phyloP scores from a whole-genome alignment of 768 basidiomycete species.

The Termitomyces eurrhizus region DNA sequence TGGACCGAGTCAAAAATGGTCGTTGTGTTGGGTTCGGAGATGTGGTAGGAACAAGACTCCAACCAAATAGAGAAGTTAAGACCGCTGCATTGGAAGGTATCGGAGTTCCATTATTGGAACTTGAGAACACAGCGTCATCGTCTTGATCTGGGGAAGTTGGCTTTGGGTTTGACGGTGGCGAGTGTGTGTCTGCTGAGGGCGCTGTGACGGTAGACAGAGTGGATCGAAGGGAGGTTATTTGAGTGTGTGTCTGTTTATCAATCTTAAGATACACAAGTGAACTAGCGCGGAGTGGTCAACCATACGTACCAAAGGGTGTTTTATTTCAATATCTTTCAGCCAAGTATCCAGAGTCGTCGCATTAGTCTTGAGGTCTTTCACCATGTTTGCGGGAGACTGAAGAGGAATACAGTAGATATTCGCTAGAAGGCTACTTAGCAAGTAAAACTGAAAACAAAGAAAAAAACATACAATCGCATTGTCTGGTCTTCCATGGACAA shows the following conservation, averaged over 20 bases:
- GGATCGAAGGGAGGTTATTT: constrained; percentile 49
- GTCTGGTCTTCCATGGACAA: constrained; percentile 80
- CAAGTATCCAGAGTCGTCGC: constrained; percentile 52
- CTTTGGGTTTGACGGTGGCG: not conserved
- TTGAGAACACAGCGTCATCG: constrained; percentile 15
- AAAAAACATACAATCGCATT: constrained; percentile 65
- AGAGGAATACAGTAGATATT: constrained; percentile 76
- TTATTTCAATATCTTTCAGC: constrained; percentile 51
- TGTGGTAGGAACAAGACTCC: constrained; percentile 38
- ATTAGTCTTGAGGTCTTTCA: constrained; percentile 52
- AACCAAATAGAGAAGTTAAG: constrained; percentile 47
- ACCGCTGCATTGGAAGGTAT: constrained; percentile 38
- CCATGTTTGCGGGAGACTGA: constrained; percentile 58
- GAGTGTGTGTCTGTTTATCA: constrained; percentile 45
- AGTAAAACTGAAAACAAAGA: not conserved
- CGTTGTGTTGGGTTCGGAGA: constrained; percentile 26
- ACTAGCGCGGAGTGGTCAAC: not conserved
- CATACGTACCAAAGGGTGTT: constrained; percentile 67
- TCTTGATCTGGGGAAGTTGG: not conserved
- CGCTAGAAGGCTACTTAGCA: constrained; percentile 28
- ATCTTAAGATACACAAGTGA: not conserved
- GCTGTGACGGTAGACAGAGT: constrained; percentile 28
- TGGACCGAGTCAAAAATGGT: constrained; percentile 29
- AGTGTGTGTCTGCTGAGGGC: constrained; percentile 23
- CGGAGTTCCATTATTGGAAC: constrained; percentile 10